Evolutionary conservation across 805 yeast genomes (phyloP).

Genomic region (Pichia nakasei): DNA sequence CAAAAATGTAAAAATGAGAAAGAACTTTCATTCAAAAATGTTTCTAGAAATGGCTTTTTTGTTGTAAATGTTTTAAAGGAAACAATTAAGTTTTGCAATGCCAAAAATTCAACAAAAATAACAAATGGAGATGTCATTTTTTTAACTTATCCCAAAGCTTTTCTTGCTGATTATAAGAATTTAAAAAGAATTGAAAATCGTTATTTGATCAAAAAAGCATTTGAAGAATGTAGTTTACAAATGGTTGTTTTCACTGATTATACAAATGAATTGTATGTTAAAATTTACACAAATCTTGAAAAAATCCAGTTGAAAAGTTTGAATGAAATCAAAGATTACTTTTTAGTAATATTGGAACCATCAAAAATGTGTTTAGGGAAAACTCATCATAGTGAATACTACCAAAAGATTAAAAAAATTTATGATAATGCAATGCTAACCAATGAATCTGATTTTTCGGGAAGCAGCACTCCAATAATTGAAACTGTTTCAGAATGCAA

Average conservation of each 20-base stretch:
- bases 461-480: too few relatives aligned
- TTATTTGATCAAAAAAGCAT: not conserved
- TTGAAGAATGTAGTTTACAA: not conserved
- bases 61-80: not conserved
- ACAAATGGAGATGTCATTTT: not conserved
- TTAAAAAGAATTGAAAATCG: too few relatives aligned
- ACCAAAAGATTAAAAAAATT: too few relatives aligned
- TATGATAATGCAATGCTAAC: too few relatives aligned
- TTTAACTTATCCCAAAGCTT: not conserved
- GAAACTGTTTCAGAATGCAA: too few relatives aligned
- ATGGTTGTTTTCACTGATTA: not conserved
- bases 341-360: not conserved
- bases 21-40: slow-evolving; percentile 1
- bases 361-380: too few relatives aligned
- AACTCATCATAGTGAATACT: too few relatives aligned
- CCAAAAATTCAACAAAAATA: not conserved
- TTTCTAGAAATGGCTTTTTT: slow-evolving; percentile 9
- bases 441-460: too few relatives aligned
- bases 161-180: too few relatives aligned
- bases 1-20: not conserved
- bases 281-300: not conserved
- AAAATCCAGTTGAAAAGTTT: not conserved
- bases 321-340: not conserved
- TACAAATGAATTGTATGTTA: not conserved
- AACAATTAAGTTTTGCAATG: not conserved